A percentile compares a stretch with the other conserved stretches of the same genome.
These are phyloP conservation scores for Marchantia polymorpha DNA, from an alignment of 225 moss, liverwort and hornwort species.

Conservation along the genomic window DNA sequence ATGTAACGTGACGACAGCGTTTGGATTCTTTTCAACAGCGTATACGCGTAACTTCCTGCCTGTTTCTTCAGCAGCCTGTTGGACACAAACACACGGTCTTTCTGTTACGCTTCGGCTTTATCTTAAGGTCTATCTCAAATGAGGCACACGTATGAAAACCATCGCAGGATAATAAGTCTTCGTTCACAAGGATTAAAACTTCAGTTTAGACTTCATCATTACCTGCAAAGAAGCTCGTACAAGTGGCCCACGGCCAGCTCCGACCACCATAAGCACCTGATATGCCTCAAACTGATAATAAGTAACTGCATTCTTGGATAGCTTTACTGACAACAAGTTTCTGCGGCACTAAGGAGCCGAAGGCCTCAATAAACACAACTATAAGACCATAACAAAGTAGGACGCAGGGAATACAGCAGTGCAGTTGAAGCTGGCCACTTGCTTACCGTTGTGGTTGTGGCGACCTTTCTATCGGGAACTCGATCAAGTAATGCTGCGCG, in stretches of 20 bases:
- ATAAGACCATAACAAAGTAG: background rate
- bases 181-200: background rate
- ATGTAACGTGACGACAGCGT: constrained; percentile 92
- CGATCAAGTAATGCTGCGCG: constrained; percentile 85
- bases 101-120: background rate
- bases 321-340: background rate
- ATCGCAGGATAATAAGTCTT: too few species aligned
- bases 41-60: constrained; percentile 76
- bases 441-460: constrained; percentile 52
- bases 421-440: constrained; percentile 29
- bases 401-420: constrained; percentile 30
- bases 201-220: background rate
- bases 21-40: constrained; percentile 98
- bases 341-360: background rate
- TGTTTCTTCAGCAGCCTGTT: constrained; percentile 75
- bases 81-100: background rate
- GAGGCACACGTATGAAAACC: too few species aligned
- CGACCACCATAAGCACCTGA: constrained; percentile 97
- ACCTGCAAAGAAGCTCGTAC: constrained; percentile 80
- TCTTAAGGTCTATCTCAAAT: background rate
- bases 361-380: background rate
- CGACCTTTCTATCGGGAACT: constrained; percentile 47
- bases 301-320: background rate
- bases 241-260: constrained; percentile 90
- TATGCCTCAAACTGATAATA: background rate